Base-by-base conservation (phyloP, 345 rosid genomes). In the Zanthoxylum bungeanum region DNA sequence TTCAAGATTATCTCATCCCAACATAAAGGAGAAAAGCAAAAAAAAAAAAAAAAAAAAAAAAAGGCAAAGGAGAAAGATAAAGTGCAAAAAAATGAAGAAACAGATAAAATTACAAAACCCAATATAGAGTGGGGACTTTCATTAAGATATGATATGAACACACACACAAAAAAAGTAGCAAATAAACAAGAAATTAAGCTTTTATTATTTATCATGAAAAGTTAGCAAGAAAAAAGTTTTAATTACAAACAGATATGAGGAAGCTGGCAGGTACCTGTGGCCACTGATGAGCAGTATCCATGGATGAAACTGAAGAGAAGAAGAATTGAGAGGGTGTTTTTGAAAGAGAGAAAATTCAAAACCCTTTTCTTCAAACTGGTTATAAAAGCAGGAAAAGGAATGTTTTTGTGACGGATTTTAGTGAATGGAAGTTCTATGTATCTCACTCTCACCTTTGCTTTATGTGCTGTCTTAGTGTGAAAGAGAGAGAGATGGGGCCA, bases 181-280 rank as follows among this genome's bases (percentile, higher is more conserved):
- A 68, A 66, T 9, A 65, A 73, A 71, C 64, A 60, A 76, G 68
- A 69, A 70, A 21, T 50, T 16, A 71, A 33, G n/a, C 34, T 19
- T 39, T 66, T 66, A 4, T n/a, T 55, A 44, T 24, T 21, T 31
- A 52, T 33, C 53, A 51, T n/a, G 25, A 72, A 64, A 56, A 68
- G 5, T n/a, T n/a, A n/a, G n/a, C n/a, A n/a, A n/a, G n/a, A n/a
- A n/a, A n/a, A n/a, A n/a, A n/a, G n/a, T n/a, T n/a, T n/a, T n/a
- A n/a, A n/a, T n/a, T n/a, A n/a, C n/a, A n/a, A n/a, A n/a, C n/a
- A n/a, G n/a, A n/a, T n/a, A n/a, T n/a, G n/a, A n/a, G n/a, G n/a
- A n/a, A n/a, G n/a, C n/a, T n/a, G n/a, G n/a, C n/a, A n/a, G n/a
- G 11, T 70, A 93, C 98, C 98, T 91, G 97, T 83, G 97, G 93